Conservation (phyloP, 148 eudicot species). For the Rhododendron molle region DNA sequence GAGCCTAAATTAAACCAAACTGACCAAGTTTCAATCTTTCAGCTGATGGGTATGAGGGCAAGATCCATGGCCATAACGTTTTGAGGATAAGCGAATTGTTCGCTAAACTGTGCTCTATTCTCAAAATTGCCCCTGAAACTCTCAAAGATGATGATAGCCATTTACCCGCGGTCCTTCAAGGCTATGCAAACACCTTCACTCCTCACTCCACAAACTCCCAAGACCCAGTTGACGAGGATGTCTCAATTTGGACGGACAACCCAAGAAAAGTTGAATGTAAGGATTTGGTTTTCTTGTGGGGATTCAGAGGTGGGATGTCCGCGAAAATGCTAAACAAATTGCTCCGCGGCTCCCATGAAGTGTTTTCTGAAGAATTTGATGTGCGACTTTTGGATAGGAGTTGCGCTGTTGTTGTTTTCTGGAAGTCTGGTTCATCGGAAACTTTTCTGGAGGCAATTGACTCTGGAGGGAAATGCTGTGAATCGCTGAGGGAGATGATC, state of each 20-base stretch:
- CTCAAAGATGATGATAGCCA: constrained; percentile 17
- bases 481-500: constrained; percentile 42
- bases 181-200: constrained; percentile 40
- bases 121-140: constrained; percentile 32
- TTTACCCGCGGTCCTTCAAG: constrained; percentile 28
- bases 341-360: constrained; percentile 45
- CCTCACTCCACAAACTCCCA: constrained; percentile 27
- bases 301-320: constrained; percentile 53
- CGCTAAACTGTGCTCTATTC: constrained; percentile 62
- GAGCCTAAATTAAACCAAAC: not conserved
- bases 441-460: constrained; percentile 51
- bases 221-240: constrained; percentile 38
- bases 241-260: constrained; percentile 40
- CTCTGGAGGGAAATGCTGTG: constrained; percentile 36
- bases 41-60: constrained; percentile 42
- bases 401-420: constrained; percentile 72
- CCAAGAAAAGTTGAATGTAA: constrained; percentile 41
- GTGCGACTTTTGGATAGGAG: constrained; percentile 60
- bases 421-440: constrained; percentile 44
- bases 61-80: constrained; percentile 62
- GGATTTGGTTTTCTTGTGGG: constrained; percentile 85
- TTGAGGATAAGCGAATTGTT: constrained; percentile 65
- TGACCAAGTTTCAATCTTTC: constrained; percentile 18
- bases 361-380: constrained; percentile 63
- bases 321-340: constrained; percentile 42